Conservation (phyloP, 768 basidiomycete genomes). For the Tricholoma saponaceum region DNA sequence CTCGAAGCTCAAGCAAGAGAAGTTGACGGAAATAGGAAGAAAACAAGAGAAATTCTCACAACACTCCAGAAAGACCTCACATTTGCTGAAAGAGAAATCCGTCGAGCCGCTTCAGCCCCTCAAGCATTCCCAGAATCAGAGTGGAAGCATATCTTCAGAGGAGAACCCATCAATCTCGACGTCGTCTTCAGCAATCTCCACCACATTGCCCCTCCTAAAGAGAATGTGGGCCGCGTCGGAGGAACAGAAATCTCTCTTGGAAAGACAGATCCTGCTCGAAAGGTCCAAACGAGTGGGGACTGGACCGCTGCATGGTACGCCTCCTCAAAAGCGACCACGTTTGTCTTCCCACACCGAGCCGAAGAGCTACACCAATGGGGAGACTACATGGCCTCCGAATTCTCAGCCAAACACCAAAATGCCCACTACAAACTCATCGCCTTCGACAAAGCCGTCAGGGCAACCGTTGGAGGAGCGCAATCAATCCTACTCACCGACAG, state of each 20-base stretch:
- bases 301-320: constrained; percentile 21
- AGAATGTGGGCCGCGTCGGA: no score
- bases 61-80: no score
- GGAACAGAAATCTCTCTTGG: no score
- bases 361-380: constrained; percentile 18
- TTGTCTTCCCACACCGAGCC: constrained; percentile 19
- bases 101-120: background rate
- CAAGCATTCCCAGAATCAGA: background rate
- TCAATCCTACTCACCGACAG: no score
- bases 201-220: no score
- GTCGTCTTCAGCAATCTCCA: no score
- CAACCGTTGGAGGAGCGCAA: no score
- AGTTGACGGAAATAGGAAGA: no score
- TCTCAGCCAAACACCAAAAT: constrained; percentile 13
- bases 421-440: constrained; percentile 16
- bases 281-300: constrained; percentile 14
- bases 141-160: background rate
- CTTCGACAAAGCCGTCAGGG: constrained; percentile 4
- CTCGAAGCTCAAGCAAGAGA: no score
- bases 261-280: no score
- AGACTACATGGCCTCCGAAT: constrained; percentile 14
- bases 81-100: no score
- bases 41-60: no score
- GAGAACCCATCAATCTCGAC: constrained; percentile 6
- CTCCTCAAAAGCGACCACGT: constrained; percentile 10